Conservation (phyloP, 75 land plant species). For the Selaginella tamariscina region DNA sequence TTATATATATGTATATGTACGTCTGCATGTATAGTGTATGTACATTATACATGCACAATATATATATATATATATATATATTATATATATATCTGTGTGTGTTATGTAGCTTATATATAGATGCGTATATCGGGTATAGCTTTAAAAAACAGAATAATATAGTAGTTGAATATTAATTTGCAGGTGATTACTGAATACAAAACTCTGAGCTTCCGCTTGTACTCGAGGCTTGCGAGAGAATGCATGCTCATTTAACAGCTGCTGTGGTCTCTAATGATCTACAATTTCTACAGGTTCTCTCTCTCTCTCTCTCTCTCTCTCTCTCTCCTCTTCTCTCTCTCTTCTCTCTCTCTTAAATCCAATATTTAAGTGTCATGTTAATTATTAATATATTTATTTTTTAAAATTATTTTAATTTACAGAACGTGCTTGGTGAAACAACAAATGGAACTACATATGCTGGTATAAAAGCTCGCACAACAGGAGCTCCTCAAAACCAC, state of each 20-base stretch:
- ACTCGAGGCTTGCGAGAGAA: conserved; percentile 71
- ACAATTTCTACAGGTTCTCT: conserved; percentile 56
- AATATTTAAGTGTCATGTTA: neutral
- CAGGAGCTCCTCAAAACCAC: conserved; percentile 99
- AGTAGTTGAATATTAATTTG: neutral
- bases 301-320: neutral
- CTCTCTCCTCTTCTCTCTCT: too few species aligned
- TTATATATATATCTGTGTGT: too few species aligned
- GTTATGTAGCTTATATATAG: too few species aligned
- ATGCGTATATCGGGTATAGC: too few species aligned
- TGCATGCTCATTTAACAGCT: conserved; percentile 98
- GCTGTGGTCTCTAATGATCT: conserved; percentile 96
- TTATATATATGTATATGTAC: neutral
- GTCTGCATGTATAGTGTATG: neutral
- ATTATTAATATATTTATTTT: neutral
- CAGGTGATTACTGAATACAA: conserved; percentile 80
- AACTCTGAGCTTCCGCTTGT: conserved; percentile 55
- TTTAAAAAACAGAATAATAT: too few species aligned
- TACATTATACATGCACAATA: too few species aligned
- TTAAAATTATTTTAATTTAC: conserved; percentile 13
- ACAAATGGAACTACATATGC: conserved; percentile 97
- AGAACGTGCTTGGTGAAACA: conserved; percentile 82
- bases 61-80: too few species aligned
- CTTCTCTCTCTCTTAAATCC: too few species aligned
- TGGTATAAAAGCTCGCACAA: conserved; percentile 85